These are phyloP conservation scores for Exophiala aquamarina DNA, from an alignment of 2,329 filamentous ascomycete genomes.

Conservation along the genomic window DNA sequence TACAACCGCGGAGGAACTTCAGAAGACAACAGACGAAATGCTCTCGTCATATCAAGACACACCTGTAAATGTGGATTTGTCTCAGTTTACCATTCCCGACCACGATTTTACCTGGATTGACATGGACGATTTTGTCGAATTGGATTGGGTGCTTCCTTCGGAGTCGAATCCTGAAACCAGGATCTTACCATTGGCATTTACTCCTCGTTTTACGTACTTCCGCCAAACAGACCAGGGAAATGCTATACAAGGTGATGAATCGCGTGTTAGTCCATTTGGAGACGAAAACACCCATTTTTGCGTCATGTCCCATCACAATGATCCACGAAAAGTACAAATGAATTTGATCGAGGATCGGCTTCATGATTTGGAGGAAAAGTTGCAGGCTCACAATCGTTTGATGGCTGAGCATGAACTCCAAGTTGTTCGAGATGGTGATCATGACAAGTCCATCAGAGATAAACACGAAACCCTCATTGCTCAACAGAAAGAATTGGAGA, in stretches of 20 bases:
- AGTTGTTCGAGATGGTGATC: constrained; percentile 54
- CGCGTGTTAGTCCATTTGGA: constrained; percentile 84
- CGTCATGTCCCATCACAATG: constrained; percentile 87
- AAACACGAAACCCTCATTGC: constrained; percentile 53
- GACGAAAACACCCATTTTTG: constrained; percentile 92
- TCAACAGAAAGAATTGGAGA: constrained; percentile 57
- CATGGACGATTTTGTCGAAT: constrained; percentile 98
- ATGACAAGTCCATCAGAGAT: constrained; percentile 43
- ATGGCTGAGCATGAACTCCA: constrained; percentile 74
- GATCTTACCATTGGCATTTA: constrained; percentile 87
- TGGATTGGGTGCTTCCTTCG: constrained; percentile 92
- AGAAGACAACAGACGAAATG: constrained; percentile 63
- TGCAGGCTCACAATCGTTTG: constrained; percentile 69
- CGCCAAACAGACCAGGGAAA: constrained; percentile 90
- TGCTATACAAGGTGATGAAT: constrained; percentile 74
- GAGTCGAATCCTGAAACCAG: constrained; percentile 90
- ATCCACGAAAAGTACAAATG: constrained; percentile 84
- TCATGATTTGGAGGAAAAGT: constrained; percentile 73
- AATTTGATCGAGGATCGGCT: constrained; percentile 81
- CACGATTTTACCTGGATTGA: constrained; percentile 96
- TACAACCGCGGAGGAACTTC: constrained; percentile 73
- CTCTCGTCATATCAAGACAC: constrained; percentile 57
- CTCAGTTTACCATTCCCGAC: constrained; percentile 91
- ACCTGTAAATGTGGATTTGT: constrained; percentile 61
- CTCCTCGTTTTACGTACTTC: constrained; percentile 96